Evolutionary conservation across 352 stramenopile genomes (phyloP).

Genomic region (Phytopythium chamaehyphon): DNA sequence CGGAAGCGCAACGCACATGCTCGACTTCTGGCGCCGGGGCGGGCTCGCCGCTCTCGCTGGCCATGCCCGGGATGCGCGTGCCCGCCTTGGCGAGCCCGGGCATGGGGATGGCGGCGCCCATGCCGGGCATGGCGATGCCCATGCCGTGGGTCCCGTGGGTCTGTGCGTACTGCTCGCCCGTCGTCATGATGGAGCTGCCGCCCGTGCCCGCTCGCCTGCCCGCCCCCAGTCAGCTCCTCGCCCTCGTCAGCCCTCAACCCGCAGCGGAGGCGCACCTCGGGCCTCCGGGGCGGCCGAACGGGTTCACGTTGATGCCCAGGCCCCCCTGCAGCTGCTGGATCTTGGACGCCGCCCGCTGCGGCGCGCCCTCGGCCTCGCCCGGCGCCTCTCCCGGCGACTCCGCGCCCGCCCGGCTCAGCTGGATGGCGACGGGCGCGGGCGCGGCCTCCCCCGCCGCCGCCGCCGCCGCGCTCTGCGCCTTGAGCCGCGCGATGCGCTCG

Average conservation of each 20-base stretch:
- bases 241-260: no score
- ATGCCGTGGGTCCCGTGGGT: constrained; percentile 55
- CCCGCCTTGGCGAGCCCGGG: constrained; percentile 67
- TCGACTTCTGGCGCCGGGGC: constrained; percentile 17
- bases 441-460: constrained; percentile 17
- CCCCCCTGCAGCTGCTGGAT: constrained; percentile 79
- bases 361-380: constrained; percentile 10
- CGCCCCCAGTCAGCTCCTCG: not conserved
- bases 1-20: constrained; percentile 42
- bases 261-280: constrained; percentile 12
- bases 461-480: constrained; percentile 54
- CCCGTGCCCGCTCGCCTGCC: constrained; percentile 7
- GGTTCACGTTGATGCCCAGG: constrained; percentile 83
- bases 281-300: constrained; percentile 50
- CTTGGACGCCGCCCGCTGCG: constrained; percentile 32
- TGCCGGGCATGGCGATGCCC: constrained; percentile 75
- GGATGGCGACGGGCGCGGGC: constrained; percentile 18
- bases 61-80: constrained; percentile 67
- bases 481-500: constrained; percentile 70
- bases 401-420: constrained; percentile 18
- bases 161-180: constrained; percentile 76
- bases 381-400: constrained; percentile 6
- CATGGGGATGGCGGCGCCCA: constrained; percentile 82
- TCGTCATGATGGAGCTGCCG: constrained; percentile 75
- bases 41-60: constrained; percentile 16